Evolutionary conservation across 352 stramenopile genomes (phyloP).

Genomic region (Aphanomyces euteiches): DNA sequence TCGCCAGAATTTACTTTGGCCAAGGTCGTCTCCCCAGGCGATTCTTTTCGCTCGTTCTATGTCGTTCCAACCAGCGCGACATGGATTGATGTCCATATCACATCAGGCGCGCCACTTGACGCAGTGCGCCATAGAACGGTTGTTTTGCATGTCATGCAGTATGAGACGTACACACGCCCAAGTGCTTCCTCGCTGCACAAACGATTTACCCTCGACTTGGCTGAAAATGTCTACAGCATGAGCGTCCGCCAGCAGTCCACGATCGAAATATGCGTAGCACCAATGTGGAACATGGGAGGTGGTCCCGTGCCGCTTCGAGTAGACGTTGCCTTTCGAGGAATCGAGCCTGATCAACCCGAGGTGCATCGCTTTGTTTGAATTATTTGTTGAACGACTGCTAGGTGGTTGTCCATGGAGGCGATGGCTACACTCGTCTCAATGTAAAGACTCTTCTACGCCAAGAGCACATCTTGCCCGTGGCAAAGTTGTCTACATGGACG

Average conservation of each 20-base stretch:
- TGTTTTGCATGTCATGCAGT: conserved; percentile 88
- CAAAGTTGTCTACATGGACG: conserved; percentile 78
- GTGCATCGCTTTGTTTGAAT: conserved; percentile 33
- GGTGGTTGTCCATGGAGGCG: conserved; percentile 66
- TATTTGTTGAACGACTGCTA: conserved; percentile 33
- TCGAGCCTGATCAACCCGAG: conserved; percentile 59
- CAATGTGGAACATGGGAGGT: conserved; percentile 88
- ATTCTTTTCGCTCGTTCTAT: conserved; percentile 79
- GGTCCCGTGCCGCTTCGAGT: conserved; percentile 64
- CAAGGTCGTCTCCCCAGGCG: conserved; percentile 51
- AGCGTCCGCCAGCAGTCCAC: conserved; percentile 65
- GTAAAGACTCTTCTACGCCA: neutral
- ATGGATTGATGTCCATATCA: conserved; percentile 69
- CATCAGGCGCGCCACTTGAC: neutral
- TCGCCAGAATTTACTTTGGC: conserved; percentile 43
- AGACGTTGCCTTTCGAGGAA: conserved; percentile 81
- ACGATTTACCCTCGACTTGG: conserved; percentile 59
- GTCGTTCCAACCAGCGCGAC: conserved; percentile 70
- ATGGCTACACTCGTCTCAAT: conserved; percentile 58
- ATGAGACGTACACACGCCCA: conserved; percentile 81
- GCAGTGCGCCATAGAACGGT: neutral
- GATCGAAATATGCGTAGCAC: conserved; percentile 83
- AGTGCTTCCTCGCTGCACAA: conserved; percentile 66
- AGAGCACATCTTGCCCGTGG: conserved; percentile 39
- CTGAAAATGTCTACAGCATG: conserved; percentile 63